Conservation (phyloP, 1,139 yeast genomes). For the Geotrichum europaeum region DNA sequence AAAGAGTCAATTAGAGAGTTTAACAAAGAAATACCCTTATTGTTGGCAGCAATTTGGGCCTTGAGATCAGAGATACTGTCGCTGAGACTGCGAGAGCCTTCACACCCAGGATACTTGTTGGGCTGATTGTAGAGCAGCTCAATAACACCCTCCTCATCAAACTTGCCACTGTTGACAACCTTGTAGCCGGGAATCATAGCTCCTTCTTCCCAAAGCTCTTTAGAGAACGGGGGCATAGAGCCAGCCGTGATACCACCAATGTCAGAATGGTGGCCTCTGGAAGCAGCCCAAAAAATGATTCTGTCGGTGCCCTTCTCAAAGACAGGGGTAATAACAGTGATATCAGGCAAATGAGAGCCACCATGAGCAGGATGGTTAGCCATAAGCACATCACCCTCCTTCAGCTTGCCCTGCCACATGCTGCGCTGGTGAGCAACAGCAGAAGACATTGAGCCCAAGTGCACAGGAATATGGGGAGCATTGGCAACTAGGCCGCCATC, state of each 20-base stretch:
- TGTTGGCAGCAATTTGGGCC: conserved; percentile 65
- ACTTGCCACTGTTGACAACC: conserved; percentile 49
- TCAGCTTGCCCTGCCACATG: conserved; percentile 53
- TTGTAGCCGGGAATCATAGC: conserved; percentile 54
- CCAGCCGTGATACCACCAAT: conserved; percentile 65
- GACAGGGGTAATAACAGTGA: conserved; percentile 72
- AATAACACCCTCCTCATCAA: conserved; percentile 48
- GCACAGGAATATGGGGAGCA: conserved; percentile 87
- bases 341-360: conserved; percentile 78
- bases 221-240: conserved; percentile 59
- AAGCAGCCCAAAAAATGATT: conserved; percentile 55
- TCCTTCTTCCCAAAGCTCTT: conserved; percentile 58
- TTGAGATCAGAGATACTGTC: conserved; percentile 60
- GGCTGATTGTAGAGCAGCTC: conserved; percentile 49
- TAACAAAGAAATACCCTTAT: conserved; percentile 52
- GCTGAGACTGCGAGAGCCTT: conserved; percentile 53
- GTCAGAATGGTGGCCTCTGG: conserved; percentile 65
- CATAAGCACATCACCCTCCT: conserved; percentile 68
- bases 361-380: conserved; percentile 78
- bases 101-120: conserved; percentile 48
- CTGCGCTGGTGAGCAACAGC: conserved; percentile 67
- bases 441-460: conserved; percentile 80
- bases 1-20: conserved; percentile 46
- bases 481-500: conserved; percentile 76
- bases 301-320: conserved; percentile 47